A percentile compares a stretch with the other conserved stretches of the same genome.
phyloP scores from a whole-genome alignment of 805 yeast genomes.

The Candida rishiriensis region DNA sequence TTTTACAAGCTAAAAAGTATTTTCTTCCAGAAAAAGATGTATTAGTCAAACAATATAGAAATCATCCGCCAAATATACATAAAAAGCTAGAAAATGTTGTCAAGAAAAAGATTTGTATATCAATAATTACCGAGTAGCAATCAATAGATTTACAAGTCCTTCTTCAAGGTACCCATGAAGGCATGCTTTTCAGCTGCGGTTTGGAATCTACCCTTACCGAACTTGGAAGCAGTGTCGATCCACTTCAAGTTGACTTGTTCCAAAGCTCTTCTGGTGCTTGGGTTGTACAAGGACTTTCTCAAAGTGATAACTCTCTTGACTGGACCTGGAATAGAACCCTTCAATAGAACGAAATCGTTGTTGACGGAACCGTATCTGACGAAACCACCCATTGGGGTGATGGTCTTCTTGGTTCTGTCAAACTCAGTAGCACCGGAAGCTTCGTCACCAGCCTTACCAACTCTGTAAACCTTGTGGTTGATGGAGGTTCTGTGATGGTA shows the following conservation, averaged over 20 bases:
- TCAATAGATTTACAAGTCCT: conserved; percentile 59
- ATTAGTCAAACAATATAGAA: not conserved
- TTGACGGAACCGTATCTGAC: conserved; percentile 98
- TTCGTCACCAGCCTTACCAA: conserved; percentile 96
- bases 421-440: conserved; percentile 92
- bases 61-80: not conserved
- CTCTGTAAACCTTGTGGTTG: conserved; percentile 99
- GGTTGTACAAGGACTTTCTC: conserved; percentile 97
- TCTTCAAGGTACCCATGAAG: conserved; percentile 99
- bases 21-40: conserved; percentile 1
- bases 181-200: conserved; percentile 99
- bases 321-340: conserved; percentile 99
- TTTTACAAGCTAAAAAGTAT: too few relatives aligned
- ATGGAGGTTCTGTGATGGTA: conserved; percentile 99
- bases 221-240: conserved; percentile 99
- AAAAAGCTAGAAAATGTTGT: not conserved
- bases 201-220: conserved; percentile 99
- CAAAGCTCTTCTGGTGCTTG: conserved; percentile 95
- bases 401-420: conserved; percentile 99
- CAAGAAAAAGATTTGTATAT: not conserved
- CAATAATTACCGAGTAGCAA: not conserved
- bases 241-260: conserved; percentile 97
- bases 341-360: conserved; percentile 95
- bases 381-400: conserved; percentile 99
- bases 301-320: conserved; percentile 99